Base-by-base conservation (phyloP, 768 basidiomycete species). In the Rubroboletus satanas region DNA sequence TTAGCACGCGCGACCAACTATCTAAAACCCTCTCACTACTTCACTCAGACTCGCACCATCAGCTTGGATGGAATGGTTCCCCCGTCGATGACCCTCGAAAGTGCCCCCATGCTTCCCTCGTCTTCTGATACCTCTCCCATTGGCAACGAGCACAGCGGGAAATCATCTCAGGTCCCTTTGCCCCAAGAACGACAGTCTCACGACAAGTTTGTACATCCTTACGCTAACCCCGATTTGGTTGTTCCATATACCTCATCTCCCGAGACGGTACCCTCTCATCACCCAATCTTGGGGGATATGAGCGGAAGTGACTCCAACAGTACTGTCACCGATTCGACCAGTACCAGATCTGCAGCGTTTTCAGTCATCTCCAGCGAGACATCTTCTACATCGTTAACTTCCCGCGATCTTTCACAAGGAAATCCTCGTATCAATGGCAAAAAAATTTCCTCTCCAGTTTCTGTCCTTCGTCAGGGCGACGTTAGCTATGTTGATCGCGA, bases 161-260 rank as follows among this genome's bases (percentile, higher is more conserved):
- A 55, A 47, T 54, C 65, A 33, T 67, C 62, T 10, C 62, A 59
- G 43, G 53, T 61, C 17, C 63, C 65, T 59, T 69, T 66, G 54
- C 63, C 66, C 39, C 74, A 73, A 56, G 77, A 77, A 58, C 74
- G 66, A 37, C 54, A 57, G 36, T 62, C 69, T 49, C 66, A 53
- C 7, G 61, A 66, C 18, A 70, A 73, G 17, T 77, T 74, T 52
- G 64, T 79, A 37, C 90, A 92, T 72, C 90, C 90, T 28, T 92
- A 90, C 66, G 90, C 90, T 49, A 90, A 91, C 62, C 88, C 89
- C 8, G 85, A 90, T 57, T 73, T 88, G 43, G 80, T 79, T 32
- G 45, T 72, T 36, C 68, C 73, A 46, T 66, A 75, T 51, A 61
- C 74, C 43, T 73, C 73, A 45, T 61, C 62, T 51, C 62, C 65